Evolutionary conservation across 139 green algal genomes (phyloP).

Genomic region (Ettlia oleoabundans): DNA sequence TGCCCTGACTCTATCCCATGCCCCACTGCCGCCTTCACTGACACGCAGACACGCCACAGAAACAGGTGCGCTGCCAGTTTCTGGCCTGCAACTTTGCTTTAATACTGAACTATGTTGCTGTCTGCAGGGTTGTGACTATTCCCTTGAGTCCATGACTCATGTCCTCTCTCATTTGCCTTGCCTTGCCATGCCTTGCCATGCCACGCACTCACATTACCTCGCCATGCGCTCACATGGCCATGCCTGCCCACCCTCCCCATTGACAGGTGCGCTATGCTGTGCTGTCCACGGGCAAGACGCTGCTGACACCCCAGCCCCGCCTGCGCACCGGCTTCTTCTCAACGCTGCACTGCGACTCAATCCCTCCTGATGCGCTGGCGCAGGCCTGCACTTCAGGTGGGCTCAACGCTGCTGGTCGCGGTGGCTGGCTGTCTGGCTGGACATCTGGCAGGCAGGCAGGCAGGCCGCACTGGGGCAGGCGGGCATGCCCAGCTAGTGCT

Average conservation of each 20-base stretch:
- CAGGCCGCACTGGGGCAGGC: neutral
- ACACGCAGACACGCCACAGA: slow-evolving; percentile 82
- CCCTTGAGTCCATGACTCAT: too few species aligned
- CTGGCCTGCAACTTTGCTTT: too few species aligned
- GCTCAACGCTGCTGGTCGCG: neutral
- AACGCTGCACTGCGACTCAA: slow-evolving; percentile 44
- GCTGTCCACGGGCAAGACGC: slow-evolving; percentile 61
- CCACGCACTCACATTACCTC: neutral
- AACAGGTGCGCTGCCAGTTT: slow-evolving; percentile 49
- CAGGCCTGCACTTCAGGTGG: slow-evolving; percentile 58
- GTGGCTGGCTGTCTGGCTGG: neutral
- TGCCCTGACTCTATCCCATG: too few species aligned
- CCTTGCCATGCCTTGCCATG: too few species aligned
- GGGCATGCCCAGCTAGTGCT: neutral
- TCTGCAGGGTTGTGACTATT: neutral
- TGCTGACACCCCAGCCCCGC: slow-evolving; percentile 79
- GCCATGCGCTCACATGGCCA: neutral
- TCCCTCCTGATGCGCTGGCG: slow-evolving; percentile 40
- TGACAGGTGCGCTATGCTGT: slow-evolving; percentile 58
- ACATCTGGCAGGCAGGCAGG: too few species aligned
- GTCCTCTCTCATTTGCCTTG: too few species aligned
- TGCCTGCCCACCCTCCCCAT: neutral
- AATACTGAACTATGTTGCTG: neutral
- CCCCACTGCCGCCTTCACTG: too few species aligned
- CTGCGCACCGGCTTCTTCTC: slow-evolving; percentile 85